A percentile compares a stretch with the other conserved stretches of the same genome.
phyloP scores from a whole-genome alignment of 1,284 basidiomycete genomes.

The Ganoderma meredithae region DNA sequence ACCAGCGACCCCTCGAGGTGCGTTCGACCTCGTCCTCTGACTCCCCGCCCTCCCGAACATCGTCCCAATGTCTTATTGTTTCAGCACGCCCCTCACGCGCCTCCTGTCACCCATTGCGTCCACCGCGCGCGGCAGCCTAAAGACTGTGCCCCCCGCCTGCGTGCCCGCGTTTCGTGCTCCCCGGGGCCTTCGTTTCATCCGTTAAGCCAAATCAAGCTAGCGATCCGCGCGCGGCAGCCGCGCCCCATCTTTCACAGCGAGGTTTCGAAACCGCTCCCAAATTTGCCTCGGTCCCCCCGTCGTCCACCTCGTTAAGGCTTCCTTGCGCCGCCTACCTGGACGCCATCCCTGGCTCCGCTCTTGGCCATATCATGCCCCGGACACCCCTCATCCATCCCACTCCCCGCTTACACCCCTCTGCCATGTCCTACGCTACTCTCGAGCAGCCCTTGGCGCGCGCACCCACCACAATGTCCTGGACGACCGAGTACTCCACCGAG shows the following conservation, averaged over 20 bases:
- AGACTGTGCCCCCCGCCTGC: conserved; percentile 21
- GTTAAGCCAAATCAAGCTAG: conserved; percentile 31
- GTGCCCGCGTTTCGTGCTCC: conserved; percentile 20
- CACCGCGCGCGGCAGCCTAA: conserved; percentile 12
- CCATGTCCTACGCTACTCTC: conserved; percentile 34
- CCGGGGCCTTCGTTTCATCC: conserved; percentile 22
- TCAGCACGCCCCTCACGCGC: conserved; percentile 17
- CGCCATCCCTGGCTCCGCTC: conserved; percentile 11
- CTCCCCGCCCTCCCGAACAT: conserved; percentile 10
- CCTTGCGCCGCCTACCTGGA: conserved; percentile 16
- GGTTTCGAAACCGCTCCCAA: conserved; percentile 26
- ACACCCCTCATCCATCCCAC: conserved; percentile 35
- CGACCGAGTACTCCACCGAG: conserved; percentile 36
- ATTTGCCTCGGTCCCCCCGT: conserved; percentile 26
- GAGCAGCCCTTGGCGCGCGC: conserved; percentile 34
- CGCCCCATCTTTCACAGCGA: conserved; percentile 29
- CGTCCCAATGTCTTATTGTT: conserved; percentile 18
- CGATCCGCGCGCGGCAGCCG: conserved; percentile 25
- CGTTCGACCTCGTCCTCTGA: conserved; percentile 5
- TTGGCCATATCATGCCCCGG: conserved; percentile 33
- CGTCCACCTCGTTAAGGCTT: conserved; percentile 23
- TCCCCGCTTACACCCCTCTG: conserved; percentile 31
- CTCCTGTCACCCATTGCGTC: conserved; percentile 17
- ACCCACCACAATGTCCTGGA: conserved; percentile 36
- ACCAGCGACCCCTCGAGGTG: conserved; percentile 14